Evolutionary conservation across 2,329 filamentous ascomycete species (phyloP).

Genomic region (Scedosporium apiospermum): DNA sequence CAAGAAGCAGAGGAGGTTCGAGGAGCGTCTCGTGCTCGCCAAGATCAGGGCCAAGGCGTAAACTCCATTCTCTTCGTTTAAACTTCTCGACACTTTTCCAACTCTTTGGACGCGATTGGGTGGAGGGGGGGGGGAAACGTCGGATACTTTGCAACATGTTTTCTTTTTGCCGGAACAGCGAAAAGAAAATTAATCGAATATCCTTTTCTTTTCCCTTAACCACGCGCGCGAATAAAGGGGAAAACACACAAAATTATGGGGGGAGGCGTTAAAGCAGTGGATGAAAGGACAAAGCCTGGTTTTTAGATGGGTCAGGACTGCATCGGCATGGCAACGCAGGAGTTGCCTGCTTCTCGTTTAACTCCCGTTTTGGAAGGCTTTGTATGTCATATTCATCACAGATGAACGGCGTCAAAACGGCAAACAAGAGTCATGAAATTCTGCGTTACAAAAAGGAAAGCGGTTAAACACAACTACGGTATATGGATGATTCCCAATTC

Average conservation of each 20-base stretch:
- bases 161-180: conserved; percentile 9
- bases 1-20: conserved; percentile 99
- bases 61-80: conserved; percentile 20
- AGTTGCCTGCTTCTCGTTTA: conserved; percentile 43
- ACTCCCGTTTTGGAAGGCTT: conserved; percentile 46
- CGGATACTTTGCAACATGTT: conserved; percentile 4
- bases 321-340: conserved; percentile 39
- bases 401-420: conserved; percentile 60
- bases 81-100: conserved; percentile 1
- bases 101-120: conserved; percentile 7
- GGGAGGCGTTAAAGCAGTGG: conserved; percentile 1
- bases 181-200: conserved; percentile 8
- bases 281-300: conserved; percentile 3
- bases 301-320: conserved; percentile 22
- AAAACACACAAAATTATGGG: no score
- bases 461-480: neutral
- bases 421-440: conserved; percentile 35
- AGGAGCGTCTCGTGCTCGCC: conserved; percentile 91
- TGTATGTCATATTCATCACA: conserved; percentile 53
- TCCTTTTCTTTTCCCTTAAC: conserved; percentile 7
- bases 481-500: neutral
- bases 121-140: conserved; percentile 3
- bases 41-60: conserved; percentile 82
- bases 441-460: conserved; percentile 7
- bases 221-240: conserved; percentile 25